Base-by-base conservation (phyloP, 2,329 filamentous ascomycete genomes). In the Metarhizium anisopliae region DNA sequence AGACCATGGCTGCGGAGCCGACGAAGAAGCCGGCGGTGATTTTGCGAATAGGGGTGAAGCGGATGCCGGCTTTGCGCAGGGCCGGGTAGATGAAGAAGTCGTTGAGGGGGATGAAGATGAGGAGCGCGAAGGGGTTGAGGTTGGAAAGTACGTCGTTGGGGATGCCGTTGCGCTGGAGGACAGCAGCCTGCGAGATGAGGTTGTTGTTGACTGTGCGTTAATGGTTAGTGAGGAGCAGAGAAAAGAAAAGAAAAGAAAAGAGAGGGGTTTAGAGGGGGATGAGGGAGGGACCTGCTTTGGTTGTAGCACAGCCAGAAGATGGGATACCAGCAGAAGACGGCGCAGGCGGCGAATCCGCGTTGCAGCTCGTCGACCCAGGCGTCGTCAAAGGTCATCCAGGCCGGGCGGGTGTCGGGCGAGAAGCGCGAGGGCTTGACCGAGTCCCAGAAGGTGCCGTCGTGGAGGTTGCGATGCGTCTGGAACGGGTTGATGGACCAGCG, bases 361-460 rank as follows among this genome's bases (percentile, higher is more conserved):
- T 78, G 77, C 51, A 91, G 83, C 66, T 92, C 86, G 66, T 90
- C 87, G 38, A 93, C 88, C 87, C 88, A 93, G 53, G 82, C 82
- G 62, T 93, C 89, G 59, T 93, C 88, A 62, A 90, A 91, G 0
- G 84, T 87, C 85, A 92, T 91, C 87, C 87, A 92, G 0, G 55
- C 42, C 0, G 87, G 87, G 55, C 84, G 83, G 59, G 76, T 67
- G 2, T 68, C 68, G 43, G 77, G 72, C 8, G 78, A 72, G 6
- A 89, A 75, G 38, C 76, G 73, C 66, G 82, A 87, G 2, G 87
- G 87, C 72, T 88, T 89, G 57, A 83, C 82, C 3, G 74, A 66
- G 29, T 89, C 82, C 83, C 86, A 90, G 71, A 88, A 52, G 20
- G 75, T 74, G 8, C 75, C 75, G 54, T 76, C 73, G 58, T 82